A percentile compares a stretch with the other conserved stretches of the same genome.
These are phyloP conservation scores for Thalassiosira hispida DNA, from an alignment of 352 stramenopile species.

Conservation along the genomic window DNA sequence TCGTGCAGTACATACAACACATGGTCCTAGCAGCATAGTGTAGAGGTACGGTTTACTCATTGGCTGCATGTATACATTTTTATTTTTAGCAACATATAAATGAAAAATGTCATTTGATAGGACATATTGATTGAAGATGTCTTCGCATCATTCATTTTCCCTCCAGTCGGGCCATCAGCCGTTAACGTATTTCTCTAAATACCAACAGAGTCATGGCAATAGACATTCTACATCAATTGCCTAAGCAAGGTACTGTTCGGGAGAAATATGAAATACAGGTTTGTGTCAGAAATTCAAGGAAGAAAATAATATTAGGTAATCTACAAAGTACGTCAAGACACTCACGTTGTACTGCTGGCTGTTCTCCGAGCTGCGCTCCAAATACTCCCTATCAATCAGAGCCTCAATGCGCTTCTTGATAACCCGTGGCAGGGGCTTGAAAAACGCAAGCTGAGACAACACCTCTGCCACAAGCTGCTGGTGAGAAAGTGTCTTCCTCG, in stretches of 20 bases:
- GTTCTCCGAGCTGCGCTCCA: conserved; percentile 96
- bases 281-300: neutral
- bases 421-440: conserved; percentile 96
- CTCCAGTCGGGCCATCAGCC: neutral
- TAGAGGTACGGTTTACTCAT: too few relatives aligned
- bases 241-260: conserved; percentile 35
- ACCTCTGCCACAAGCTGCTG: conserved; percentile 98
- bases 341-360: conserved; percentile 92
- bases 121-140: neutral
- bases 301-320: neutral
- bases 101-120: neutral
- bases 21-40: too few relatives aligned
- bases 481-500: conserved; percentile 95
- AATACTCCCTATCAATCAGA: conserved; percentile 98
- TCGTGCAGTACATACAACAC: too few relatives aligned
- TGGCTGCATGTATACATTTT: neutral
- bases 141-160: neutral
- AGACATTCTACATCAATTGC: neutral
- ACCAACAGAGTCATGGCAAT: neutral
- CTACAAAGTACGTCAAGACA: conserved; percentile 16
- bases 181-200: neutral
- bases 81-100: conserved; percentile 2
- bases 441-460: conserved; percentile 96
- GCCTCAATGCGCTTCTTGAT: conserved; percentile 98
- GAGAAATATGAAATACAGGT: conserved; percentile 6